phyloP scores from a whole-genome alignment of 257 asterid species.

The Solanum etuberosum region DNA sequence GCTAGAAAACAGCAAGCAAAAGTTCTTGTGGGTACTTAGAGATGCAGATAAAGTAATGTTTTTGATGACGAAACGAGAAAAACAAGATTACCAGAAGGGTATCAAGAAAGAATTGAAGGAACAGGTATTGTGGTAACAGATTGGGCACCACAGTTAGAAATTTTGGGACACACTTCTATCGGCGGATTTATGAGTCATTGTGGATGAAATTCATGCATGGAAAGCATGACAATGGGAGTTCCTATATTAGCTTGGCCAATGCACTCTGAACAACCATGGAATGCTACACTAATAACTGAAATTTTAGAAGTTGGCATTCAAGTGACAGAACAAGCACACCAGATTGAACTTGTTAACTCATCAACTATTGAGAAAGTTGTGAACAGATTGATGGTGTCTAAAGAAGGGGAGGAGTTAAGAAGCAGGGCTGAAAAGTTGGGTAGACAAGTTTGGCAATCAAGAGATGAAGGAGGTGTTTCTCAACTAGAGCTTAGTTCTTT shows the following conservation, averaged over 20 bases:
- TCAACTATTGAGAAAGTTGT: background rate
- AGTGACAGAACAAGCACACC: conserved; percentile 8
- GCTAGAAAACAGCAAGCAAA: conserved; percentile 20
- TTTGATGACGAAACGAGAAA: conserved; percentile 21
- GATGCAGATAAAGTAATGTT: conserved; percentile 27
- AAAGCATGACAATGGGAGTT: conserved; percentile 29
- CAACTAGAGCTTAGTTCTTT: conserved; percentile 35
- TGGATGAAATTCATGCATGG: background rate
- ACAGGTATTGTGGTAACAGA: conserved; percentile 24
- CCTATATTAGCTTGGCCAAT: conserved; percentile 42
- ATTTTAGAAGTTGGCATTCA: conserved; percentile 21
- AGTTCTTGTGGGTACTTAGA: conserved; percentile 41
- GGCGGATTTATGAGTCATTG: background rate
- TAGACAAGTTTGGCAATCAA: conserved; percentile 1
- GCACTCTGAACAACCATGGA: conserved; percentile 44
- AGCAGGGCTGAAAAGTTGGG: conserved; percentile 32
- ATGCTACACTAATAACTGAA: conserved; percentile 19
- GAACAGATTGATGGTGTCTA: conserved; percentile 39
- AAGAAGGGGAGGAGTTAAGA: conserved; percentile 32
- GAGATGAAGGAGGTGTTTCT: conserved; percentile 28
- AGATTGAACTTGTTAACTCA: background rate
- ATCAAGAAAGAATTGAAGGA: conserved; percentile 14
- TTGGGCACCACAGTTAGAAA: conserved; percentile 44
- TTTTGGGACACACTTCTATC: background rate
- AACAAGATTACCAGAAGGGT: conserved; percentile 15